phyloP scores from a whole-genome alignment of 2,329 filamentous ascomycete species.

The Fonsecaea multimorphosa region DNA sequence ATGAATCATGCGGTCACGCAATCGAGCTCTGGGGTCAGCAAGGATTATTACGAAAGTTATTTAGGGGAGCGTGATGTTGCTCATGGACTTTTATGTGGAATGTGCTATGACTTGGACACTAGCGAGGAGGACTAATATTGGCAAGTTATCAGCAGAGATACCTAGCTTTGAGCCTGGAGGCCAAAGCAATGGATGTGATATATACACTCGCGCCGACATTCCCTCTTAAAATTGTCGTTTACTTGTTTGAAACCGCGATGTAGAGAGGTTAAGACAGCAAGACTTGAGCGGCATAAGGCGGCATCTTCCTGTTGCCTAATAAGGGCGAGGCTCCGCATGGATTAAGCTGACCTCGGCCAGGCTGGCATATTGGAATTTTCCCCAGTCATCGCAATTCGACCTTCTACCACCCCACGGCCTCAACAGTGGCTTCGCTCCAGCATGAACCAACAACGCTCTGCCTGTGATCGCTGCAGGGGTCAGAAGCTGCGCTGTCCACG shows the following conservation, averaged over 20 bases:
- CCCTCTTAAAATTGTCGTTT: neutral
- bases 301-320: too few relatives aligned
- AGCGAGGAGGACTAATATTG: neutral
- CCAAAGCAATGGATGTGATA: neutral
- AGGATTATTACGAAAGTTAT: neutral
- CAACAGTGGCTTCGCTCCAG: neutral
- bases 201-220: neutral
- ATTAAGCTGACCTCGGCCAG: neutral
- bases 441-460: conserved; percentile 19
- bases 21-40: neutral
- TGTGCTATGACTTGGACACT: neutral
- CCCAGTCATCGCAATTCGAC: neutral
- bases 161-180: neutral
- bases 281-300: neutral
- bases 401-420: neutral
- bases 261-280: neutral
- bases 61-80: neutral
- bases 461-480: conserved; percentile 26
- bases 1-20: neutral
- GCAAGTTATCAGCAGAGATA: neutral
- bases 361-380: too few relatives aligned
- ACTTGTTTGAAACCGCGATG: neutral
- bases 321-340: neutral
- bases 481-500: conserved; percentile 25
- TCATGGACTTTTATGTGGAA: neutral